These are phyloP conservation scores for Aspergillus caelatus DNA, from an alignment of 2,329 filamentous ascomycete genomes.

Conservation along the genomic window DNA sequence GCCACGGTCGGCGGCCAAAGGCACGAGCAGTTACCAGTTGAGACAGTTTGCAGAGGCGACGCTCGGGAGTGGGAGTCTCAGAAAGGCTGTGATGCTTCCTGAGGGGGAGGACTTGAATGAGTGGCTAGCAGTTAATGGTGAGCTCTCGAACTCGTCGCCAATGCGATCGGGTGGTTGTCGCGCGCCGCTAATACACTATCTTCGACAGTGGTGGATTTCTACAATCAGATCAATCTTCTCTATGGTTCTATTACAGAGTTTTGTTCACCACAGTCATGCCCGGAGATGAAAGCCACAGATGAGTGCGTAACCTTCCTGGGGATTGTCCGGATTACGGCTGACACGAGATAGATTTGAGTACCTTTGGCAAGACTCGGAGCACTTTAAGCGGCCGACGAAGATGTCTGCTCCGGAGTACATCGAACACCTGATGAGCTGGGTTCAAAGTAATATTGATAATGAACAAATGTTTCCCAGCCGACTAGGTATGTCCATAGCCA, in stretches of 20 bases:
- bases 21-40: slow-evolving; percentile 88
- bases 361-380: slow-evolving; percentile 94
- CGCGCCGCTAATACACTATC: neutral
- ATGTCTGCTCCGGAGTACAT: slow-evolving; percentile 98
- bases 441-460: slow-evolving; percentile 93
- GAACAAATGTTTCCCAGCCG: slow-evolving; percentile 92
- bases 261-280: slow-evolving; percentile 94
- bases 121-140: slow-evolving; percentile 97
- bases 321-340: slow-evolving; percentile 15
- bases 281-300: slow-evolving; percentile 99
- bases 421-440: slow-evolving; percentile 96
- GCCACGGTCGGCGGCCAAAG: slow-evolving; percentile 79
- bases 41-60: slow-evolving; percentile 98
- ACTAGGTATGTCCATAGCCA: slow-evolving; percentile 62
- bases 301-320: slow-evolving; percentile 61
- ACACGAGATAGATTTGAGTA: slow-evolving; percentile 77
- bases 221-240: slow-evolving; percentile 99
- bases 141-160: slow-evolving; percentile 27
- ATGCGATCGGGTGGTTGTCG: neutral
- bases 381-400: slow-evolving; percentile 94
- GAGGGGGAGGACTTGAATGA: slow-evolving; percentile 98
- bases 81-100: slow-evolving; percentile 94
- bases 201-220: slow-evolving; percentile 89
- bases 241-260: slow-evolving; percentile 99
- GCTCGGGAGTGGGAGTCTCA: slow-evolving; percentile 87